These are phyloP conservation scores for Daucus carota DNA, from an alignment of 129 eudicot genomes.

Conservation along the genomic window DNA sequence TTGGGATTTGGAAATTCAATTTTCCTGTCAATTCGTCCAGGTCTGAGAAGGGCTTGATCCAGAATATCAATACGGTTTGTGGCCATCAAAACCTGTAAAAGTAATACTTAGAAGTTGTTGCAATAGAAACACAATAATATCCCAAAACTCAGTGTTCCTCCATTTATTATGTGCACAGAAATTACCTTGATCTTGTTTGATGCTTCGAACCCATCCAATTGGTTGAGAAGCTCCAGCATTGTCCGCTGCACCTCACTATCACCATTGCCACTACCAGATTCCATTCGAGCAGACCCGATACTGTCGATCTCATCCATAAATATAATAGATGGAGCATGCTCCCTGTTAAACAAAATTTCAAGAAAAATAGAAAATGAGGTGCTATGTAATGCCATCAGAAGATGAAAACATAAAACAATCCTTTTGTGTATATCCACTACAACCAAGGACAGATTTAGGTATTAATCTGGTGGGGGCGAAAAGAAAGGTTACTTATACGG, in stretches of 20 bases:
- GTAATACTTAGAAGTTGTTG: background rate
- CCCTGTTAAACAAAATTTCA: constrained; percentile 1
- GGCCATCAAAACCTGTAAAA: constrained; percentile 16
- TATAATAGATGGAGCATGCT: constrained; percentile 30
- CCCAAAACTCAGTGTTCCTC: background rate
- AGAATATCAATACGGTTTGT: constrained; percentile 23
- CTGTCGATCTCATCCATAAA: constrained; percentile 29
- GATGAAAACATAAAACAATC: background rate
- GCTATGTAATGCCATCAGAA: background rate
- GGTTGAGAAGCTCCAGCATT: constrained; percentile 30
- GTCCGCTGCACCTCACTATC: constrained; percentile 32
- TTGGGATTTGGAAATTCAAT: constrained; percentile 17
- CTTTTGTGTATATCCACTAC: background rate
- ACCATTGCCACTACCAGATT: constrained; percentile 26
- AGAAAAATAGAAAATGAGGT: background rate
- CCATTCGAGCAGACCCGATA: constrained; percentile 30
- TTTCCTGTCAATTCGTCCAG: constrained; percentile 26
- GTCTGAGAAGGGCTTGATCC: constrained; percentile 26
- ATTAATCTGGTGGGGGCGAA: background rate
- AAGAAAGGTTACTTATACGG: background rate
- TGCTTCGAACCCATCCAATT: constrained; percentile 30
- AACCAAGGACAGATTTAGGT: background rate
- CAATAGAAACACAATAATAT: background rate
- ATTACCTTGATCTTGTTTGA: constrained; percentile 25
- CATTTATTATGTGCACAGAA: background rate